A percentile compares a stretch with the other conserved stretches of the same genome.
These are phyloP conservation scores for Rhytidiadelphus loreus DNA, from an alignment of 225 moss, liverwort and hornwort species.

Conservation along the genomic window DNA sequence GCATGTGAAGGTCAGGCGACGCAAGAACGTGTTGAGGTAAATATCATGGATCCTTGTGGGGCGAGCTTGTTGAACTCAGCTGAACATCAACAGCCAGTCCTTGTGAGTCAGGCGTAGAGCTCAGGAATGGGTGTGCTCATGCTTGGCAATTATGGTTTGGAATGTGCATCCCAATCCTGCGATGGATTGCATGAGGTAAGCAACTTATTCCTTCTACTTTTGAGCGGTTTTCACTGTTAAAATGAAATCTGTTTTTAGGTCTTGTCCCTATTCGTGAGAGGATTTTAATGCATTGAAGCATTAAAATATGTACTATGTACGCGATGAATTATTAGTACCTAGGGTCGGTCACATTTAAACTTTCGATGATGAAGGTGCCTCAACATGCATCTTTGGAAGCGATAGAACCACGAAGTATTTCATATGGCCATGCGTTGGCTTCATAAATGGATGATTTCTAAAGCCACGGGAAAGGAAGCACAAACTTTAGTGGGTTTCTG, in stretches of 20 bases:
- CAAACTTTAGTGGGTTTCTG: neutral
- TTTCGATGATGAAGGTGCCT: too few species aligned
- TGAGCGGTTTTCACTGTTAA: neutral
- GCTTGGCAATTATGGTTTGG: neutral
- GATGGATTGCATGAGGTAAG: neutral
- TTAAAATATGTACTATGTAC: too few species aligned
- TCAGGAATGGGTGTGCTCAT: neutral
- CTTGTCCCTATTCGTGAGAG: neutral
- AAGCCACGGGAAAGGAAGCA: neutral
- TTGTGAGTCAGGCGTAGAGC: neutral
- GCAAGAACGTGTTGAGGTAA: fast-evolving
- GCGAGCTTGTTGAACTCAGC: neutral
- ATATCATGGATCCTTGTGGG: neutral
- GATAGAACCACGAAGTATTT: too few species aligned
- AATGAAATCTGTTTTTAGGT: neutral
- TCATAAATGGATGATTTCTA: neutral
- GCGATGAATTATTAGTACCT: too few species aligned
- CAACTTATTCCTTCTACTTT: neutral
- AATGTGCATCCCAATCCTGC: neutral
- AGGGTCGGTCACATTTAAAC: too few species aligned
- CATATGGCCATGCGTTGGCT: too few species aligned
- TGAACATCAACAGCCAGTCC: too few species aligned
- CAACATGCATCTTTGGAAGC: too few species aligned
- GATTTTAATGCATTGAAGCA: neutral
- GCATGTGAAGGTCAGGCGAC: neutral